Conservation (phyloP, 2,329 filamentous ascomycete species). For the Stagonosporopsis cucurbitacearum region DNA sequence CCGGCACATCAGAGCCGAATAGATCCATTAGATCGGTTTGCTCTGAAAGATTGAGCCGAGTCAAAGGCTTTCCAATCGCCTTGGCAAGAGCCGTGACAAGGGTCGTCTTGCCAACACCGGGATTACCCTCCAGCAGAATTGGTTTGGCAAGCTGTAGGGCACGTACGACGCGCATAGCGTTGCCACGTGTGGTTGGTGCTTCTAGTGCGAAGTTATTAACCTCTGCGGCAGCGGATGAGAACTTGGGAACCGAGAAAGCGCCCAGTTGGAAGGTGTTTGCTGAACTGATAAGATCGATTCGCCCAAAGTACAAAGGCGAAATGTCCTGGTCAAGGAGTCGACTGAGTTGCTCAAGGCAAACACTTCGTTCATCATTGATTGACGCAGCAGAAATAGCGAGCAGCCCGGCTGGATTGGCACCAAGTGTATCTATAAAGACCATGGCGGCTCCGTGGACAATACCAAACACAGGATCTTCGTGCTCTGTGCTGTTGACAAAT, state of each 20-base stretch:
- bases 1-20: constrained; percentile 94
- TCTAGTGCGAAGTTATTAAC: constrained; percentile 77
- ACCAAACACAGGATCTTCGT: constrained; percentile 57
- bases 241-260: constrained; percentile 71
- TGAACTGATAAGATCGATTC: constrained; percentile 64
- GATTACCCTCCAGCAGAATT: constrained; percentile 92
- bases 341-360: constrained; percentile 76
- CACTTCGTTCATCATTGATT: constrained; percentile 72
- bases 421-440: constrained; percentile 93
- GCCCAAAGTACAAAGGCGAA: constrained; percentile 67
- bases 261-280: constrained; percentile 70
- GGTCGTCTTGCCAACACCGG: constrained; percentile 98
- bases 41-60: constrained; percentile 95
- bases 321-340: constrained; percentile 71
- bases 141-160: constrained; percentile 89
- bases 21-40: constrained; percentile 98
- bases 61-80: constrained; percentile 80
- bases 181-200: constrained; percentile 86
- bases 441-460: constrained; percentile 88
- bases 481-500: constrained; percentile 77
- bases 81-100: constrained; percentile 84
- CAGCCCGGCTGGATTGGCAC: constrained; percentile 90
- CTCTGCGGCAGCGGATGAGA: constrained; percentile 51
- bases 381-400: constrained; percentile 74
- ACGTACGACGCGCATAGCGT: constrained; percentile 88